Base-by-base conservation (phyloP, 768 basidiomycete species). In the Suillus bovinus region DNA sequence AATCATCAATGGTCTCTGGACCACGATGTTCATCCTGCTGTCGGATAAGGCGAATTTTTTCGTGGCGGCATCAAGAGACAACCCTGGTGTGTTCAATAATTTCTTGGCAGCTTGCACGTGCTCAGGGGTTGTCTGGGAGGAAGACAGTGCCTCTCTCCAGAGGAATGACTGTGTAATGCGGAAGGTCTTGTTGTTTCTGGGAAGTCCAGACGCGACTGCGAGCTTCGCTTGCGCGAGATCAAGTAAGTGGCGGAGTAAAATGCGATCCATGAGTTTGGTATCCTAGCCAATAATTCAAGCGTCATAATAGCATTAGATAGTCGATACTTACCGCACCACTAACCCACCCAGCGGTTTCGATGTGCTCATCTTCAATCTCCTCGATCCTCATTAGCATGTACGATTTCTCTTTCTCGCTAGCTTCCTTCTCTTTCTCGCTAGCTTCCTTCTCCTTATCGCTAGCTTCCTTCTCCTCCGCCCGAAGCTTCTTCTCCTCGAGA, bases 91-190 rank as follows among this genome's bases (percentile, higher is more conserved):
- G 6, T 20, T 20, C 34, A 60, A 47, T 2, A 60, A 13, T n/a
- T 7, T 16, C 2, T 50, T 5, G 13, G 59, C 47, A n/a, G 27
- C 20, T n/a, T 39, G 42, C 17, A 60, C 1, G 22, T n/a, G n/a
- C 42, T 46, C 47, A 22, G 42, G 1, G 10, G 36, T 29, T 27
- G n/a, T 47, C 24, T 60, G 17, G n/a, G 14, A 34, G 20, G 59
- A 47, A 42, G 42, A 1, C 44, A 60, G 59, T 24, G 46, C 59
- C 22, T 49, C 42, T 36, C 44, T 60, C 59, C 59, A 60, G 14
- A n/a, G 11, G 38, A 49, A 20, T 29, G 44, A 60, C n/a, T 42
- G 42, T 5, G 4, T 31, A 13, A 24, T 17, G 2, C 10, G 9
- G 4, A 34, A 13, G 17, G 24, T 34, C 0, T 46, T 22, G 2